phyloP scores from a whole-genome alignment of 345 rosid species.

The Erucastrum elatum region DNA sequence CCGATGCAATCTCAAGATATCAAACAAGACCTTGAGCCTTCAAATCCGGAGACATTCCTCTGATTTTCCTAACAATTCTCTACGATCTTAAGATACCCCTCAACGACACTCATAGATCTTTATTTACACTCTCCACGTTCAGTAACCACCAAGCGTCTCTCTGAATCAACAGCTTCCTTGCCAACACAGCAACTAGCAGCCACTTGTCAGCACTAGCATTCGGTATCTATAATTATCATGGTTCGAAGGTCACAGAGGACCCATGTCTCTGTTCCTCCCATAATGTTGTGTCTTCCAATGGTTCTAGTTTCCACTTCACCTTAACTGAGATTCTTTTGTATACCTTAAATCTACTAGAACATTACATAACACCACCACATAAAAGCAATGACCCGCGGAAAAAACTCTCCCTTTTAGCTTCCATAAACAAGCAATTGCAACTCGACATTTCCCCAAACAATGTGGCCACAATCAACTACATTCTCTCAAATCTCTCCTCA shows the following conservation, averaged over 20 bases:
- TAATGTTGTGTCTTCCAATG: slow-evolving; percentile 20
- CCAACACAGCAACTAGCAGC: too few species aligned
- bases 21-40: too few species aligned
- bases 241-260: slow-evolving; percentile 50
- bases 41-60: too few species aligned
- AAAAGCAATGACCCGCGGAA: background rate
- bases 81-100: too few species aligned
- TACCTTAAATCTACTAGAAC: slow-evolving; percentile 1
- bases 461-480: slow-evolving; percentile 5
- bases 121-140: too few species aligned
- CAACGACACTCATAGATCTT: too few species aligned
- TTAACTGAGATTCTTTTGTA: slow-evolving; percentile 5
- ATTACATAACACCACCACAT: slow-evolving; percentile 7
- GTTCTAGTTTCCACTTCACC: background rate
- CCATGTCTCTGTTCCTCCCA: slow-evolving; percentile 56
- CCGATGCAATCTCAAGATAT: too few species aligned
- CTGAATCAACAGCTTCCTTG: too few species aligned
- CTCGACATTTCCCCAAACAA: slow-evolving; percentile 1
- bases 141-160: too few species aligned
- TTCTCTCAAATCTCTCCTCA: slow-evolving; percentile 18
- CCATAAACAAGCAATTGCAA: slow-evolving; percentile 10
- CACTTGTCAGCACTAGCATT: too few species aligned
- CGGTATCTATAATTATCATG: slow-evolving; percentile 25
- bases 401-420: background rate
- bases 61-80: too few species aligned